These are phyloP conservation scores for Tricharina praecox DNA, from an alignment of 495 filamentous ascomycete genomes.

Conservation along the genomic window DNA sequence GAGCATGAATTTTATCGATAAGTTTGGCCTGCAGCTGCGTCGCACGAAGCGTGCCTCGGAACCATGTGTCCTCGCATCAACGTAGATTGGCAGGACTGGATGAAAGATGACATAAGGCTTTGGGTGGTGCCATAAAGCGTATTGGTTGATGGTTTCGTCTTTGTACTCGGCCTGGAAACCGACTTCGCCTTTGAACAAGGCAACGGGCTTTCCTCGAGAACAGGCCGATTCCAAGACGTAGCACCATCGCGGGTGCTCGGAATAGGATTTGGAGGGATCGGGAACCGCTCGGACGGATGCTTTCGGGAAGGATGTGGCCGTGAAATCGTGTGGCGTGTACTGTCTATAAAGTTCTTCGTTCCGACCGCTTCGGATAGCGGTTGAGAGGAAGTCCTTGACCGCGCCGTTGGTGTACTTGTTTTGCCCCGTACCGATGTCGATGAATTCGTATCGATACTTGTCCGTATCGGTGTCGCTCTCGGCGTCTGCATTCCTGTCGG, in stretches of 20 bases:
- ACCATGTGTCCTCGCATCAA: conserved; percentile 75
- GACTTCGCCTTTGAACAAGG: conserved; percentile 75
- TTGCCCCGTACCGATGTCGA: conserved; percentile 8
- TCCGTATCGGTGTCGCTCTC: conserved; percentile 23
- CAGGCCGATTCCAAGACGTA: conserved; percentile 44
- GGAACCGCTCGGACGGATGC: conserved; percentile 14
- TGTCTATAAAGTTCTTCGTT: not conserved
- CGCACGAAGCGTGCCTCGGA: conserved; percentile 69
- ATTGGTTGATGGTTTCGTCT: conserved; percentile 52
- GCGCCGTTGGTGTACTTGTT: conserved; percentile 12
- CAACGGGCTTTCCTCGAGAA: conserved; percentile 54
- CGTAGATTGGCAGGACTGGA: conserved; percentile 65
- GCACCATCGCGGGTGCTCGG: conserved; percentile 42
- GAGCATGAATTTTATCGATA: conserved; percentile 62
- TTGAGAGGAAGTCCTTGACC: conserved; percentile 10
- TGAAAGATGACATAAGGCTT: conserved; percentile 77
- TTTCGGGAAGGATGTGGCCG: conserved; percentile 11
- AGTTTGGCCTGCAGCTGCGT: conserved; percentile 75
- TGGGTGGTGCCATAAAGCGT: conserved; percentile 58
- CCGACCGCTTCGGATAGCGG: not conserved
- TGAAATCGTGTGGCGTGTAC: conserved; percentile 11
- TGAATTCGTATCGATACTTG: conserved; percentile 20
- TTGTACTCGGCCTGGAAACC: conserved; percentile 65
- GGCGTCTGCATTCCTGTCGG: conserved; percentile 11
- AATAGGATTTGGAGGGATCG: conserved; percentile 12